phyloP scores from a whole-genome alignment of 805 yeast genomes.

The Candida insectalens region DNA sequence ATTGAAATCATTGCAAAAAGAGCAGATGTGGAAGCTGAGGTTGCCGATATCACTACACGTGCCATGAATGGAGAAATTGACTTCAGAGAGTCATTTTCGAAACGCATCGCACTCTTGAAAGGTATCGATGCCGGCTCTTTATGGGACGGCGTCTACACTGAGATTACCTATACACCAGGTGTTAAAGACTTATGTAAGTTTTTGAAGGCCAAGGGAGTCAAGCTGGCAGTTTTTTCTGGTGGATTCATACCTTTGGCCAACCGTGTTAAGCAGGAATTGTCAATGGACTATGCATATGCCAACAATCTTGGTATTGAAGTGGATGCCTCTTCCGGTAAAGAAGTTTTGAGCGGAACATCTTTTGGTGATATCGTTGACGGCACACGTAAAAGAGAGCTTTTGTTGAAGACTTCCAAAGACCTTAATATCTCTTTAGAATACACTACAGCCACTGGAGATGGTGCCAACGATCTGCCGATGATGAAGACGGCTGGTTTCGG shows the following conservation, averaged over 20 bases:
- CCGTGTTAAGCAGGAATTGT: conserved; percentile 55
- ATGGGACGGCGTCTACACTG: conserved; percentile 69
- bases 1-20: conserved; percentile 91
- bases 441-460: conserved; percentile 89
- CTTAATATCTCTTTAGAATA: conserved; percentile 40
- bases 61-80: conserved; percentile 98
- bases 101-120: conserved; percentile 68
- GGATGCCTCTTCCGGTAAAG: conserved; percentile 27
- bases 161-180: conserved; percentile 76
- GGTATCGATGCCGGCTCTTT: conserved; percentile 68
- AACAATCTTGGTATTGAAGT: conserved; percentile 47
- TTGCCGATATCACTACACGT: conserved; percentile 77
- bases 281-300: conserved; percentile 84
- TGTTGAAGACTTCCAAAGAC: conserved; percentile 48
- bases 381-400: conserved; percentile 63
- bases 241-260: conserved; percentile 88
- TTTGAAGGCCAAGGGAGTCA: conserved; percentile 51
- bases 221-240: conserved; percentile 85
- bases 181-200: conserved; percentile 61
- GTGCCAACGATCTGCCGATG: conserved; percentile 92
- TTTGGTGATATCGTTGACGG: conserved; percentile 84
- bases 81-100: conserved; percentile 68
- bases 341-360: conserved; percentile 63
- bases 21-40: conserved; percentile 84
- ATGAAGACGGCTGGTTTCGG: conserved; percentile 91